Conservation (phyloP, 306 rosid genomes). For the Vigna unguiculata region DNA sequence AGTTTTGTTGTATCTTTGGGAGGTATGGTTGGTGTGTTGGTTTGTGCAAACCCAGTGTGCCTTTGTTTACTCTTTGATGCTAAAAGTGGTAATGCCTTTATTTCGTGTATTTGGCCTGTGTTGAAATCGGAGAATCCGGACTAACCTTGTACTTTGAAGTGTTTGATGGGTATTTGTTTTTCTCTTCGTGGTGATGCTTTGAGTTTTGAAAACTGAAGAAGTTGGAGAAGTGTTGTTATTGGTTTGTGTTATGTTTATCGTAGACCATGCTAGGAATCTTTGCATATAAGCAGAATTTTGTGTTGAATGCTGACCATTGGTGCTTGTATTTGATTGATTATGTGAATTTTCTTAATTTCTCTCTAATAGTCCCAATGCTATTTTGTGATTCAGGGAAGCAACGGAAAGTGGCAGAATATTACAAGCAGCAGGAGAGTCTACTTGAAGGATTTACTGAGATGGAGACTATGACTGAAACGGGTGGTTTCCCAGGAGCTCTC, state of each 20-base stretch:
- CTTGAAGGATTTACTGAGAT: slow-evolving; percentile 82
- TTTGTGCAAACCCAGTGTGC: neutral
- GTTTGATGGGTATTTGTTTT: slow-evolving; percentile 11
- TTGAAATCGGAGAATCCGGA: neutral
- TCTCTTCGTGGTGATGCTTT: neutral
- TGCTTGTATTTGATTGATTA: neutral
- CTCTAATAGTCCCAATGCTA: neutral
- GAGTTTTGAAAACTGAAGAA: neutral
- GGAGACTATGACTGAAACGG: slow-evolving; percentile 71
- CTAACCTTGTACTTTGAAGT: neutral
- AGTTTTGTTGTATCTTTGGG: neutral
- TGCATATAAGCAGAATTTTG: neutral
- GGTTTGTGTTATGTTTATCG: neutral
- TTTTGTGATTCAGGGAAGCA: slow-evolving; percentile 55
- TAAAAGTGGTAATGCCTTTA: neutral
- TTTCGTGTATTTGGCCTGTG: neutral
- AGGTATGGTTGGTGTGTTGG: neutral
- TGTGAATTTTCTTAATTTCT: neutral
- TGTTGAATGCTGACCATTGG: neutral
- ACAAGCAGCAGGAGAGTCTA: slow-evolving; percentile 75
- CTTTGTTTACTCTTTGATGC: neutral
- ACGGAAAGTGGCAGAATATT: slow-evolving; percentile 69
- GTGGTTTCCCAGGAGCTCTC: slow-evolving; percentile 67
- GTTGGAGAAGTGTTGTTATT: neutral
- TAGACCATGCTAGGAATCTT: neutral